phyloP scores from a whole-genome alignment of 2,329 filamentous ascomycete species.

The Scleromitrula shiraiana region DNA sequence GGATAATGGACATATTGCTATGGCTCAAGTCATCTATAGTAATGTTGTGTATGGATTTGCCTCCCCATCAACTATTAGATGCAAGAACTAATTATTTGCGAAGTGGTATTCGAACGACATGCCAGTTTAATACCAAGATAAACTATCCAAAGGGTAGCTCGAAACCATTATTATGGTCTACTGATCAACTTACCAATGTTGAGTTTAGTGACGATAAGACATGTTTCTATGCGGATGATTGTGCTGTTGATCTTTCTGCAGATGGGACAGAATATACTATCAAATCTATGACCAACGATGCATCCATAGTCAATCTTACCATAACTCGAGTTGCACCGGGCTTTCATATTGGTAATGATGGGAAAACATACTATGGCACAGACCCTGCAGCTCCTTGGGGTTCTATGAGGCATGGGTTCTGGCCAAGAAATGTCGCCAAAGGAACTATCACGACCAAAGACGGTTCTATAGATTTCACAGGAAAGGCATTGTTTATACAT shows the following conservation, averaged over 20 bases:
- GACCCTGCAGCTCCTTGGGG: slow-evolving; percentile 86
- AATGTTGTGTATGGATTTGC: slow-evolving; percentile 70
- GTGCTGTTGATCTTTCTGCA: slow-evolving; percentile 76
- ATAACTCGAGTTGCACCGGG: slow-evolving; percentile 69
- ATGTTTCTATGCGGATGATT: slow-evolving; percentile 78
- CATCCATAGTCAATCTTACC: slow-evolving; percentile 77
- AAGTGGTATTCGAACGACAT: slow-evolving; percentile 83
- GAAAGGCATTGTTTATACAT: slow-evolving; percentile 71
- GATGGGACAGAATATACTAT: slow-evolving; percentile 78
- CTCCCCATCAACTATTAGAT: slow-evolving; percentile 12
- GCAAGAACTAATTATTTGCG: slow-evolving; percentile 22
- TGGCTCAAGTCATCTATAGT: slow-evolving; percentile 94
- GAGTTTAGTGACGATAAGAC: slow-evolving; percentile 79
- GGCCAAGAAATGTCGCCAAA: slow-evolving; percentile 77
- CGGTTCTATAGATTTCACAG: slow-evolving; percentile 74
- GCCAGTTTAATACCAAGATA: slow-evolving; percentile 91
- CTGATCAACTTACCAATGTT: slow-evolving; percentile 68
- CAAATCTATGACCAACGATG: slow-evolving; percentile 79
- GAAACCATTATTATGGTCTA: slow-evolving; percentile 74
- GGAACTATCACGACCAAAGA: slow-evolving; percentile 79
- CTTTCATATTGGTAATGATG: slow-evolving; percentile 77
- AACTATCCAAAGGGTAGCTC: slow-evolving; percentile 63
- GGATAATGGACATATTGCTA: slow-evolving; percentile 66
- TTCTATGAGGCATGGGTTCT: slow-evolving; percentile 84
- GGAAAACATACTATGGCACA: slow-evolving; percentile 78